Evolutionary conservation across 345 rosid species (phyloP), one percentile per base, ranked within the genome.

Genomic region (Populus davidiana): DNA sequence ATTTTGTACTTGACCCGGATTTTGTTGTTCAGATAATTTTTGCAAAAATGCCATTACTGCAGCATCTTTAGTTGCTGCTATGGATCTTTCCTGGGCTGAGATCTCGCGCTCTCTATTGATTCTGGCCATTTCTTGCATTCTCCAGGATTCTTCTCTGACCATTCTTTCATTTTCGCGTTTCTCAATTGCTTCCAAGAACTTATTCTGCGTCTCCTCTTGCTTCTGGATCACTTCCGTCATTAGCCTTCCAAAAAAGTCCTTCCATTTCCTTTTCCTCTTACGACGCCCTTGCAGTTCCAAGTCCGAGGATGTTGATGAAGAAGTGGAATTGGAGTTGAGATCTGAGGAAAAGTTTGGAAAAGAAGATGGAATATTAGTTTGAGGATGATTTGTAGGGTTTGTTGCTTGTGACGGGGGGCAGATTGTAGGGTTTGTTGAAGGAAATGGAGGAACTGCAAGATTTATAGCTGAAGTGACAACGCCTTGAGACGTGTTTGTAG

Each of bases 111-210:
- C 94, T 23, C 87, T 77, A 79, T 81, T 89, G 62, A 94, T 87
- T 78, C 94, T 72, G 0, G 92, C 84, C 49, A 89, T 84, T 71
- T 92, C 97, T 74, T 92, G 97, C 76, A 78, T 70, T 78, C 92
- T 86, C 97, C 98, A 94, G 63, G 93, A 86, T 38, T 94, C 96
- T 79, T 94, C 97, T n/a, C 92, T 83, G 2, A 49, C 80, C 73
- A 87, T 67, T 77, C 93, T 86, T 54, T 94, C 96, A 0, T 83
- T 89, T 23, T 94, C 98, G 2, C 89, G 81, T 77, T 85, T 91
- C 80, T 92, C 97, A 11, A 94, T 87, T 5, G 89, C 86, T 79
- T 94, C 97, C 77, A 92, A 74, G 79, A 94, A 92, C 73, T 79
- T 89, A 81, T 78, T 88, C 80, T 94, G 98, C 87, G 92, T 85